phyloP scores from a whole-genome alignment of 176 grass and related monocot genomes.

The Zoysia japonica region DNA sequence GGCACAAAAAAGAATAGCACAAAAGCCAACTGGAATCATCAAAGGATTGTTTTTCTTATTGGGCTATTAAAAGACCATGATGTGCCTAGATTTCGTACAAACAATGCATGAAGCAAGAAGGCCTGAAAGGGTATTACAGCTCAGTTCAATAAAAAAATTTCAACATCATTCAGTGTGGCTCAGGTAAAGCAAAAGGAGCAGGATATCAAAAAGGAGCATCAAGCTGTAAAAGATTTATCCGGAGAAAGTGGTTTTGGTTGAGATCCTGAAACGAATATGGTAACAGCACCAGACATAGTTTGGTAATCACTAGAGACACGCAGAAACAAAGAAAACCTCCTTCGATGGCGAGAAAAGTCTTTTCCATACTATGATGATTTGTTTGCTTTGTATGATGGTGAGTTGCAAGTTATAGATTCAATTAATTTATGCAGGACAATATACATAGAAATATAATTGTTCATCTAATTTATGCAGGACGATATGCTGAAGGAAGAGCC shows the following conservation, averaged over 20 bases:
- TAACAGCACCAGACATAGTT: not conserved
- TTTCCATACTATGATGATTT: not conserved
- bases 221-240: not conserved
- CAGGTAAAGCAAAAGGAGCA: conserved; percentile 33
- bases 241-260: conserved; percentile 17
- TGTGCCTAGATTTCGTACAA: not conserved
- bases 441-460: not conserved
- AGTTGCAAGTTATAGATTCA: not conserved
- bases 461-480: not conserved
- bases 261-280: not conserved
- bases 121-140: not conserved
- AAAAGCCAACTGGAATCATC: conserved; percentile 1
- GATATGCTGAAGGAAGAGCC: conserved; percentile 12
- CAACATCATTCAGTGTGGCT: not conserved
- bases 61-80: not conserved
- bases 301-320: not conserved
- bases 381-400: conserved; percentile 4
- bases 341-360: not conserved
- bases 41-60: conserved; percentile 16
- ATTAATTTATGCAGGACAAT: not conserved
- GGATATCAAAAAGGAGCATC: conserved; percentile 6
- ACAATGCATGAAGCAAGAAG: conserved; percentile 26
- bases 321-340: not conserved
- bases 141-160: conserved; percentile 4
- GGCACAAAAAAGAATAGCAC: not conserved